Base-by-base conservation (phyloP, 176 grass and related monocot species). In the Triticum aestivum region DNA sequence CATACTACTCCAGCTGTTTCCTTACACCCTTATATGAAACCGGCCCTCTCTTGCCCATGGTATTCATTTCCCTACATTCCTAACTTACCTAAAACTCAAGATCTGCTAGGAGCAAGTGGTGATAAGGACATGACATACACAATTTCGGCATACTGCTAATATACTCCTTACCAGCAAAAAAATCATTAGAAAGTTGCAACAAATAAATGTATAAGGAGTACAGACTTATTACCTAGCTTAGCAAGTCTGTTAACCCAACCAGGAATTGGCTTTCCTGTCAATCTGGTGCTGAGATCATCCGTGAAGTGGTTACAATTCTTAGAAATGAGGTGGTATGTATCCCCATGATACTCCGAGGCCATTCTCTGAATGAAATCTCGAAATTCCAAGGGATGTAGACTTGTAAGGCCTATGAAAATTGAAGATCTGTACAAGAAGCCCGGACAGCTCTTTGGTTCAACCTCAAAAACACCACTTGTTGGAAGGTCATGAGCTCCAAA, bases 231-330 rank as follows among this genome's bases (percentile, higher is more conserved):
- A 99, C 97, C 97, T 94, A 99, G 73, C 44, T 87, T 91, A 15
- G 94, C 97, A 12, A 96, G 94, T 83, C 97, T 90, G 85, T 99
- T 99, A 82, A 99, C 90, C 97, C 94, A 99, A 44, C 94, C 90
- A 83, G 97, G 92, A 82, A 99, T 93, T 38, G 63, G 32, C 86
- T 86, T 96, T 76, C 92, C 87, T 34, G 89, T 88, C 85, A 99
- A 91, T 88, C 83, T 91, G 75, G 35, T 73, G 81, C 90, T 94
- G 74, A 94, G 90, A 87, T 99, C 97, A 91, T 99, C 90, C 1
- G 92, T 99, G 68, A 99, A 96, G 77, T 99, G 92, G 86, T 99
- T 99, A 54, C 94, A 99, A 54, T 96, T 99, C 87, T 99, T 99
- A 34, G 97, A 94, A 86, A 99, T 96, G 58, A 99, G 90, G 83